These are phyloP conservation scores for Sclerotinia subarctica DNA, from an alignment of 2,329 filamentous ascomycete species.

Conservation along the genomic window DNA sequence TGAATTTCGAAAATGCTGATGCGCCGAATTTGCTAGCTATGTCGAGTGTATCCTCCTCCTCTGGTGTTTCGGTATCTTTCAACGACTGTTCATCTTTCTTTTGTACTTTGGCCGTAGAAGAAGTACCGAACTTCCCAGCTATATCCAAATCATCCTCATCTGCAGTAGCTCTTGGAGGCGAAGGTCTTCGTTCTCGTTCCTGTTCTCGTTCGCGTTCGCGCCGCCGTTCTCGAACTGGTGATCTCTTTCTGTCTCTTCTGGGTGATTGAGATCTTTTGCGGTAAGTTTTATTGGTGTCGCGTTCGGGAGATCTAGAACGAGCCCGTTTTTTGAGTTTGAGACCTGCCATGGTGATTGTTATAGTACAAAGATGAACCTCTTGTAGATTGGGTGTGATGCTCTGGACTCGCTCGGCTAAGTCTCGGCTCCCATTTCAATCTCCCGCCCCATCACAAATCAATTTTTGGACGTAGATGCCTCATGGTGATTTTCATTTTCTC, in stretches of 20 bases:
- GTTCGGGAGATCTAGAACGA: slow-evolving; percentile 19
- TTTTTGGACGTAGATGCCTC: neutral
- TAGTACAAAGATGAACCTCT: neutral
- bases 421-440: neutral
- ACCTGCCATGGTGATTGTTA: slow-evolving; percentile 16
- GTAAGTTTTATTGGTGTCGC: slow-evolving; percentile 16
- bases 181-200: slow-evolving; percentile 52
- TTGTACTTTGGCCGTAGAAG: slow-evolving; percentile 1
- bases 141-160: slow-evolving; percentile 38
- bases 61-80: neutral
- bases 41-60: slow-evolving; percentile 20
- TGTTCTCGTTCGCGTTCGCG: slow-evolving; percentile 41
- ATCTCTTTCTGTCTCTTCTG: slow-evolving; percentile 43
- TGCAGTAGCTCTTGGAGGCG: slow-evolving; percentile 38
- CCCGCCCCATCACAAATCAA: neutral
- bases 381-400: neutral
- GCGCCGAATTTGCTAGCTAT: slow-evolving; percentile 20
- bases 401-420: slow-evolving; percentile 3
- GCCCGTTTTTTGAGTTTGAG: slow-evolving; percentile 21
- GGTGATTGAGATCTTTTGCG: slow-evolving; percentile 21
- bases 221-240: slow-evolving; percentile 36
- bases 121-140: slow-evolving; percentile 36
- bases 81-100: slow-evolving; percentile 20
- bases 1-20: slow-evolving; percentile 16
- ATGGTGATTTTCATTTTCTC: no score